Evolutionary conservation across 352 stramenopile genomes (phyloP), one percentile per base, ranked within the genome.

Genomic region (Salisapilia sapeloensis): DNA sequence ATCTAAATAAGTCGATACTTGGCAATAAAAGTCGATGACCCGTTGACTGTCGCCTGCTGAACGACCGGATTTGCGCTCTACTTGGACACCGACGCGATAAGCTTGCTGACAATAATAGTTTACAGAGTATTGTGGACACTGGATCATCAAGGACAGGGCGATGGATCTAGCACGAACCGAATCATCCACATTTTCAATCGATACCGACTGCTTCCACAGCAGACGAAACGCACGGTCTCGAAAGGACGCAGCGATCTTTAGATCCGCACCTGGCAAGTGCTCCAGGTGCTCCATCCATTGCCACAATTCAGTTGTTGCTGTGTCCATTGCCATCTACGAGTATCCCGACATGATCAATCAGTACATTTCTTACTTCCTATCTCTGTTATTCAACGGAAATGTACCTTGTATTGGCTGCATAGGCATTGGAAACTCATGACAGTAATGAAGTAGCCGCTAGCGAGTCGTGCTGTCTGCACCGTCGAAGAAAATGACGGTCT

Each of bases 161-260:
- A 60, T 31, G 1, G 52, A 59, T 12, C 71, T 65, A 14, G 66
- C 50, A 5, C 22, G 43, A 8, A 80, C 48, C 16, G 58, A 60
- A 17, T 39, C 27, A 24, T 19, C 46, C 52, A 6, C 28, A 14
- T 18, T 29, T 17, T 75, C 64, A 2, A 57, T 15, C 1, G 48
- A 35, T 3, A 48, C 33, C 14, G 67, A 65, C 41, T 53, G 61
- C 47, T 81, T 87, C 67, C 67, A 87, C 11, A 87, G 27, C 16
- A 76, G 43, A 8, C 71, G 56, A 28, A 87, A 87, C 9, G 57
- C 39, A 19, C 71, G 62, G 22, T 87, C 69, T 33, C 53, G 70
- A 28, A 80, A 61, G 8, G 67, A 76, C 1, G 46, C 54, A 12
- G 53, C 41, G 16, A 84, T 23, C 33, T 87, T 83, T 29, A 37